Evolutionary conservation across 768 basidiomycete genomes (phyloP).

Genomic region (Panaeolus papilionaceus): DNA sequence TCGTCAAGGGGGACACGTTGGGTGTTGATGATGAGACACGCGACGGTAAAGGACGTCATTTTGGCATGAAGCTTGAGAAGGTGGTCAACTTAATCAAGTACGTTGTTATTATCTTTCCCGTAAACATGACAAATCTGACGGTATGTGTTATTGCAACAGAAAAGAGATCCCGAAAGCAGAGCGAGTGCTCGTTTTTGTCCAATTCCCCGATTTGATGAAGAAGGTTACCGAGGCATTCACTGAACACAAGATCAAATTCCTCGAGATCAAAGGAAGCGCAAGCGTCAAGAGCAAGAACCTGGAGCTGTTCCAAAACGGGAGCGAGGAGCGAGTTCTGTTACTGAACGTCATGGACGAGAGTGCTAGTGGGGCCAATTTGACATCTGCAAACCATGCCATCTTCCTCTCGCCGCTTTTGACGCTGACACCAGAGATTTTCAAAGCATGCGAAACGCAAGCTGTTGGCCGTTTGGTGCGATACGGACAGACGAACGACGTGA

Average conservation of each 20-base stretch:
- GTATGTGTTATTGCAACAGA: constrained; percentile 41
- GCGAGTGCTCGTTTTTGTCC: constrained; percentile 92
- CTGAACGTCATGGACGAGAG: constrained; percentile 95
- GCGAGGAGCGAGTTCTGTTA: constrained; percentile 80
- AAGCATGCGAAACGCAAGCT: constrained; percentile 83
- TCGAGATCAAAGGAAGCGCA: constrained; percentile 84
- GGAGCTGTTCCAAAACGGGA: constrained; percentile 84
- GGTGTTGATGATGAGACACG: constrained; percentile 81
- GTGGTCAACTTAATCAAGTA: constrained; percentile 81
- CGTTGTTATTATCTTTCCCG: constrained; percentile 27
- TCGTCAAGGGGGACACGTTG: constrained; percentile 80
- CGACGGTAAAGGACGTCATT: constrained; percentile 78
- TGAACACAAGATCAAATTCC: constrained; percentile 73
- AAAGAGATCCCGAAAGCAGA: constrained; percentile 75
- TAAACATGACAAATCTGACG: constrained; percentile 18
- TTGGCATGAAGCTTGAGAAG: constrained; percentile 82
- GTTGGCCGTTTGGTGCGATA: constrained; percentile 85
- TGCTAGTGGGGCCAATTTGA: constrained; percentile 92
- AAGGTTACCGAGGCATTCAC: constrained; percentile 87
- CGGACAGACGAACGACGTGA: constrained; percentile 82
- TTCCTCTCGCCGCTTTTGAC: constrained; percentile 93
- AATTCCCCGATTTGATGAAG: constrained; percentile 92
- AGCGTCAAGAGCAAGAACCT: constrained; percentile 81
- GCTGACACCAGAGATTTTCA: constrained; percentile 81
- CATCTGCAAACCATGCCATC: constrained; percentile 92